Conservation (phyloP, 768 basidiomycete species). For the Kwoniella sp. region DNA sequence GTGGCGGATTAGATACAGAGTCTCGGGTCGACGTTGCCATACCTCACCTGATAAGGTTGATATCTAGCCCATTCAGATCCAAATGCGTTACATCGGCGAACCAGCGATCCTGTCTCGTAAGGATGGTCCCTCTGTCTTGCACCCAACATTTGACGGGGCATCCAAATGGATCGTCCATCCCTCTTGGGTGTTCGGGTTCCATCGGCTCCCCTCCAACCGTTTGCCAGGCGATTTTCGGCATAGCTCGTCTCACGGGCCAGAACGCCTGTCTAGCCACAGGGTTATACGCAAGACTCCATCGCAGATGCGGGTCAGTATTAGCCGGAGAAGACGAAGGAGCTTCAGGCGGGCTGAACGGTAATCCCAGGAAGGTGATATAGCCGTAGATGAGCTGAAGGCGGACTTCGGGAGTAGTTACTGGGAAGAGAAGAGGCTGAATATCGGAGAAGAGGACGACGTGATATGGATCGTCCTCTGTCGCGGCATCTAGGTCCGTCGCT, state of each 20-base stretch:
- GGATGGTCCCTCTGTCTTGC: constrained; percentile 28
- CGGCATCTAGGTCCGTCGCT: constrained; percentile 34
- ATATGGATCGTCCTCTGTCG: constrained; percentile 51
- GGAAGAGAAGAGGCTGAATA: constrained; percentile 48
- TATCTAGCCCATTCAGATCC: constrained; percentile 28
- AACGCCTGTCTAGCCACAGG: constrained; percentile 11
- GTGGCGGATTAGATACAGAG: no score
- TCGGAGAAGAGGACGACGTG: constrained; percentile 51
- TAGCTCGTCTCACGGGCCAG: constrained; percentile 25
- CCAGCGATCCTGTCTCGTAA: constrained; percentile 27
- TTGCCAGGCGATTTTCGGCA: constrained; percentile 26
- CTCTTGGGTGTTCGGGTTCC: constrained; percentile 38
- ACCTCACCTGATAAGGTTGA: constrained; percentile 26
- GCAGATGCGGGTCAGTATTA: constrained; percentile 47
- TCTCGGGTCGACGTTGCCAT: no score
- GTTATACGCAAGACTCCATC: constrained; percentile 20
- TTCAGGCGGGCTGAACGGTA: constrained; percentile 49
- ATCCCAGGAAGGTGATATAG: constrained; percentile 50
- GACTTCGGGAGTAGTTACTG: constrained; percentile 38
- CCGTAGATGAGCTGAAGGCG: constrained; percentile 49
- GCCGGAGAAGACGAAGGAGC: constrained; percentile 45
- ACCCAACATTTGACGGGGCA: constrained; percentile 41
- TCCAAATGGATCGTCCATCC: constrained; percentile 33
- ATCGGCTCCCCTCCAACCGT: constrained; percentile 47
- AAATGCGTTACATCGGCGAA: constrained; percentile 27